Conservation (phyloP, 1,284 basidiomycete species). For the Mycena citricolor region DNA sequence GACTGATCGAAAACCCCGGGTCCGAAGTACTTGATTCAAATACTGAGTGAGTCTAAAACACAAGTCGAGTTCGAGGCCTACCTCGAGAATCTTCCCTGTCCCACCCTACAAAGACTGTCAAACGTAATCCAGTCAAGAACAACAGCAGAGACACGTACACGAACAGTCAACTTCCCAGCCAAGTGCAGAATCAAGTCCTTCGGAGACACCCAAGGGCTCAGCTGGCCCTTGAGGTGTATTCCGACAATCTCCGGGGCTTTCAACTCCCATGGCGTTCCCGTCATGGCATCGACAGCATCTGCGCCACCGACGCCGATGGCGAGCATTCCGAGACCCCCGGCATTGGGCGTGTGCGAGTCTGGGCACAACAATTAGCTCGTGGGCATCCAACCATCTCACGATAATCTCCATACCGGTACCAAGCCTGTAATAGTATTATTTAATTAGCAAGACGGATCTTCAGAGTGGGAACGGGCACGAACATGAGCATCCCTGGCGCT, state of each 20-base stretch:
- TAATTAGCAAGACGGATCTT: no score
- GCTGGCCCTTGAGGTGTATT: constrained; percentile 85
- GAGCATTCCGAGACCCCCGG: constrained; percentile 95
- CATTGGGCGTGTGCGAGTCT: constrained; percentile 99
- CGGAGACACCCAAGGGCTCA: constrained; percentile 92
- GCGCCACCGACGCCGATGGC: constrained; percentile 99
- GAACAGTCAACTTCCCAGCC: constrained; percentile 92
- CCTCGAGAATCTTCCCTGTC: constrained; percentile 91
- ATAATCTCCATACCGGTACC: constrained; percentile 67
- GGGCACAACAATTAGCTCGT: constrained; percentile 30
- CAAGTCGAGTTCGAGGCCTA: neutral
- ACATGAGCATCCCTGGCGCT: constrained; percentile 86
- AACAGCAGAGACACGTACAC: no score
- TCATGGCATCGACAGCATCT: constrained; percentile 98
- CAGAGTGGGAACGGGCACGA: constrained; percentile 29
- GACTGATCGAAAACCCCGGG: constrained; percentile 91
- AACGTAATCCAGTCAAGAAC: constrained; percentile 3
- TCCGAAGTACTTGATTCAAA: constrained; percentile 81
- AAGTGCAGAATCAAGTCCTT: constrained; percentile 97
- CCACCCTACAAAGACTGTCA: constrained; percentile 63
- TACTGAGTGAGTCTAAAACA: neutral
- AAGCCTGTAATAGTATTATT: constrained; percentile 47
- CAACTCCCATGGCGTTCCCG: constrained; percentile 97
- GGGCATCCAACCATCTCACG: neutral
- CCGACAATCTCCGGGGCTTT: constrained; percentile 91